Percentiles rank a stretch among this genome's conserved stretches.
Conservation (phyloP, 169 alveolate species). For the Theileria equi region DNA sequence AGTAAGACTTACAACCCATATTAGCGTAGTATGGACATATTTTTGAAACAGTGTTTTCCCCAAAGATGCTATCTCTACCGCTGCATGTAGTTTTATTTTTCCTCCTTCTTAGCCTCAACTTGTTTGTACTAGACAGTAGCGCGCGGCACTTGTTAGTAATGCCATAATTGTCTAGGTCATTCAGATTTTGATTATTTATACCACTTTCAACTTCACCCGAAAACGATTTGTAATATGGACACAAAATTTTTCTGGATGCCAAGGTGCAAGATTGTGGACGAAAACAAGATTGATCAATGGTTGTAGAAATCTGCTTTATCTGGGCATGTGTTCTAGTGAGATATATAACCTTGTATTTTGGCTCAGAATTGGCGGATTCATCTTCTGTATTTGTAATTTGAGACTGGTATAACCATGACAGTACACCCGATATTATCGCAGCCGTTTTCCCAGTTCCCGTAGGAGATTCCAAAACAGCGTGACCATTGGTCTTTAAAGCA, state of each 20-base stretch:
- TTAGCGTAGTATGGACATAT: conserved; percentile 41
- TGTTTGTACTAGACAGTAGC: conserved; percentile 20
- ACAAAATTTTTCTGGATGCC: conserved; percentile 30
- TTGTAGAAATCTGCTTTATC: conserved; percentile 75
- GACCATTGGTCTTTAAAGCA: conserved; percentile 49
- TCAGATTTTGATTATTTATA: not conserved
- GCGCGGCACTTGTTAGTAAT: conserved; percentile 2
- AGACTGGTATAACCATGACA: conserved; percentile 42
- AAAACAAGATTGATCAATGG: conserved; percentile 23
- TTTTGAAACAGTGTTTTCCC: not conserved
- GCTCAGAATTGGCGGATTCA: not conserved
- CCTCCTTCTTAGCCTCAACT: not conserved
- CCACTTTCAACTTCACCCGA: too few relatives aligned
- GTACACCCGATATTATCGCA: conserved; percentile 45
- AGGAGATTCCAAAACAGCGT: conserved; percentile 93
- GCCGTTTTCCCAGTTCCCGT: conserved; percentile 83
- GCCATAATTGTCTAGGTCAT: conserved; percentile 4
- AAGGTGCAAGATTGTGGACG: conserved; percentile 34
- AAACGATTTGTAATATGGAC: too few relatives aligned
- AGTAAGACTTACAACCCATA: conserved; percentile 30
- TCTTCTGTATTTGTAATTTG: not conserved
- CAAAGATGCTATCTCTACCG: not conserved
- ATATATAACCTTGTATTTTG: conserved; percentile 14
- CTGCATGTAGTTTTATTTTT: not conserved
- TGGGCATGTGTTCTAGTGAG: conserved; percentile 88